Conservation (phyloP, 2,329 filamentous ascomycete genomes). For the Ramularia endophylla region DNA sequence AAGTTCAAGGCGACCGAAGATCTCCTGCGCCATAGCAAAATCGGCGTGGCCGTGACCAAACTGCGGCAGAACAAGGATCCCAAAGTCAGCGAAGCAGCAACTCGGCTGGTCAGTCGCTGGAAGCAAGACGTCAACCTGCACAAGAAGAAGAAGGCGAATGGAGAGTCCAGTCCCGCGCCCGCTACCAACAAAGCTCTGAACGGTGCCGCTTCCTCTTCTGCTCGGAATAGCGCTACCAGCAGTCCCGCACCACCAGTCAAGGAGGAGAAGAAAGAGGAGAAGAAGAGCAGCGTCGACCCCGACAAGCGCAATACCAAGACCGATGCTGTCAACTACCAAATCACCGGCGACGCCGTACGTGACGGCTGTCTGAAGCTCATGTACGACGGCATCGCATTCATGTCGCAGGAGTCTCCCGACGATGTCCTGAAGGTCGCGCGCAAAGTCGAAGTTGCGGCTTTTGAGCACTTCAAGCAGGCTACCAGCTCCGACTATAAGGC, state of each 20-base stretch:
- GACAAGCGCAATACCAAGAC: conserved; percentile 75
- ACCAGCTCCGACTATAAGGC: conserved; percentile 67
- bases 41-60: conserved; percentile 84
- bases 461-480: conserved; percentile 62
- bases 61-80: conserved; percentile 72
- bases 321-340: conserved; percentile 72
- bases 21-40: conserved; percentile 81
- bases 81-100: conserved; percentile 65
- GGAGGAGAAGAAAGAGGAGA: conserved; percentile 44
- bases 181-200: conserved; percentile 34
- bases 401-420: conserved; percentile 56
- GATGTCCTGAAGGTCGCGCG: conserved; percentile 61
- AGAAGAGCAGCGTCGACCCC: conserved; percentile 49
- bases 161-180: conserved; percentile 43
- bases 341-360: conserved; percentile 67
- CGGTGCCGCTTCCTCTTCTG: conserved; percentile 28
- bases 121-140: conserved; percentile 64
- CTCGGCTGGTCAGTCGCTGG: conserved; percentile 84
- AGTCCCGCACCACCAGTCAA: conserved; percentile 30
- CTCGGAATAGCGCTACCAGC: conserved; percentile 29
- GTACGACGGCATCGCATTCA: conserved; percentile 83
- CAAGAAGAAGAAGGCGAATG: conserved; percentile 25
- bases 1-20: conserved; percentile 83
- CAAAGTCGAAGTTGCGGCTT: conserved; percentile 73
- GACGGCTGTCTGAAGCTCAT: conserved; percentile 85